These are phyloP conservation scores for Cystobasidium sp. DNA, from an alignment of 1,284 basidiomycete genomes.

Conservation along the genomic window DNA sequence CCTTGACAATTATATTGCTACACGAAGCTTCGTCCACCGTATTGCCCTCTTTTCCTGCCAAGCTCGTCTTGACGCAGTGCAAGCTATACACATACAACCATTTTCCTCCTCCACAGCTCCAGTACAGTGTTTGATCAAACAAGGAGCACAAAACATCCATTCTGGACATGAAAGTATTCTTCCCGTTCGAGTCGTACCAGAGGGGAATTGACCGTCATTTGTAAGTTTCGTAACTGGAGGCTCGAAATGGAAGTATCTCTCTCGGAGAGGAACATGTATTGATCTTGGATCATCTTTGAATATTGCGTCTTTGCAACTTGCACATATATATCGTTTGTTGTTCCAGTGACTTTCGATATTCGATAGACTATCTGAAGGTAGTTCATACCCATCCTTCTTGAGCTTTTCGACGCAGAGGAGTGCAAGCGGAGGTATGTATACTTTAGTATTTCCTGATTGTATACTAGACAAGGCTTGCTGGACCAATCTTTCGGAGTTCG, in stretches of 20 bases:
- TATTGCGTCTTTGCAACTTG: conserved; percentile 10
- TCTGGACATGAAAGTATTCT: neutral
- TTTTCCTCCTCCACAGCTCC: neutral
- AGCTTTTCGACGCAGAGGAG: neutral
- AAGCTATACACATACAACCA: conserved; percentile 2
- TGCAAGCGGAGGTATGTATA: neutral
- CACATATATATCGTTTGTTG: neutral
- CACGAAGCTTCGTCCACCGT: neutral
- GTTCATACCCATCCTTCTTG: neutral
- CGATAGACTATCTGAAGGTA: neutral
- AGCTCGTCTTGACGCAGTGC: neutral
- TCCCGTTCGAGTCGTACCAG: neutral
- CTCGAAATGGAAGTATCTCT: conserved; percentile 6
- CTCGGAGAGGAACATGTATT: neutral
- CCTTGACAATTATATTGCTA: neutral
- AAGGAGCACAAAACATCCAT: conserved; percentile 25
- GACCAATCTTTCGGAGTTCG: neutral
- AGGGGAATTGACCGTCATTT: neutral
- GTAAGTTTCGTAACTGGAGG: conserved; percentile 4
- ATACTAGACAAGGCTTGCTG: neutral
- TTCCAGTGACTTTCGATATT: conserved; percentile 1
- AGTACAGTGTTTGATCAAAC: neutral
- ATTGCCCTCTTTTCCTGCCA: neutral
- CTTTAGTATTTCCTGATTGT: neutral
- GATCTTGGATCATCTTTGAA: neutral